phyloP scores from a whole-genome alignment of 805 yeast genomes.

The Metschnikowia sp. region DNA sequence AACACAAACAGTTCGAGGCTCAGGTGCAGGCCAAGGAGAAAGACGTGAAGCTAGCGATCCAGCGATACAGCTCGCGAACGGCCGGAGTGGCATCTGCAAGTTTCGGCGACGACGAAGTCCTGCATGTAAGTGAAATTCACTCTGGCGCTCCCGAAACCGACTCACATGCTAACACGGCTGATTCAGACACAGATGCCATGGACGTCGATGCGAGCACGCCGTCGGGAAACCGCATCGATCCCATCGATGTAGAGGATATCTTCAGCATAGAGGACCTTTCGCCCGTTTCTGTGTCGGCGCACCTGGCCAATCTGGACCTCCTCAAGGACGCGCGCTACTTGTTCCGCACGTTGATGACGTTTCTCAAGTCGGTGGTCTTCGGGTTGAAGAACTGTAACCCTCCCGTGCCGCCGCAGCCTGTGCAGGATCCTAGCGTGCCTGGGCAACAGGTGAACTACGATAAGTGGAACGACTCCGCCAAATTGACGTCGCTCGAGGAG shows the following conservation, averaged over 20 bases:
- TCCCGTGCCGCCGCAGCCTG: conserved; percentile 49
- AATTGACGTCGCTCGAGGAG: conserved; percentile 82
- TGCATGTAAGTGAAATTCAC: no score
- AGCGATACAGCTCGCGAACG: conserved; percentile 31
- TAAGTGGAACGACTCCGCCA: conserved; percentile 81
- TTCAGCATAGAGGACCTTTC: conserved; percentile 38
- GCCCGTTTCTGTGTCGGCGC: conserved; percentile 59
- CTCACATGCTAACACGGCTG: no score
- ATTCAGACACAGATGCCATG: background rate
- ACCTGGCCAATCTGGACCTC: conserved; percentile 51
- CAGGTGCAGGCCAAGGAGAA: conserved; percentile 38
- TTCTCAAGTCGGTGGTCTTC: conserved; percentile 82
- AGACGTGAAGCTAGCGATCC: conserved; percentile 41
- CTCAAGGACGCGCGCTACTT: conserved; percentile 84
- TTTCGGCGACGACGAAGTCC: background rate
- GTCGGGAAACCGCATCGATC: conserved; percentile 3
- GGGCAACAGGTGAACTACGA: conserved; percentile 40
- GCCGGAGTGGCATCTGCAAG: background rate
- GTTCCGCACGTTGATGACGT: conserved; percentile 84
- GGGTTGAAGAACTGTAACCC: conserved; percentile 90
- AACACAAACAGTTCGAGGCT: conserved; percentile 52
- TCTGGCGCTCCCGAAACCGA: no score
- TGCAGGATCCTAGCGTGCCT: conserved; percentile 44
- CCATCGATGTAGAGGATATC: conserved; percentile 25
- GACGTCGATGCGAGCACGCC: conserved; percentile 14